Base-by-base conservation (phyloP, 352 stramenopile genomes). In the Globisporangium heterothallicum region DNA sequence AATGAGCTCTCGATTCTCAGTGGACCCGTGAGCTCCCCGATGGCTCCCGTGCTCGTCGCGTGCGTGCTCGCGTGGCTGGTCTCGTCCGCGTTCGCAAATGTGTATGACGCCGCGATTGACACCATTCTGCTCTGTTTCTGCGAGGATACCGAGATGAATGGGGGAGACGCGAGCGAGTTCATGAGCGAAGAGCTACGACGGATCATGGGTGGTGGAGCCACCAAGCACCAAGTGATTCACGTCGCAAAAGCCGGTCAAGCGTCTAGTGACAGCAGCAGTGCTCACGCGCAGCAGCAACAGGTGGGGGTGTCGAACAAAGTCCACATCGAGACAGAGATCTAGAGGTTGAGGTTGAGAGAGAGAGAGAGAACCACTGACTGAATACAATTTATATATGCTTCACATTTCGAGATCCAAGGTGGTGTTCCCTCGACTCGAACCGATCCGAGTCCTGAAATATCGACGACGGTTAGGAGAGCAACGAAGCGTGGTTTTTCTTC, bases 121-220 rank as follows among this genome's bases (percentile, higher is more conserved):
- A 98, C 92, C 8, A 97, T 98, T 16, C 69, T 99, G 40, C 77
- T 98, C 42, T 98, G 94, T 65, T 98, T 99, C 52, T 96, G 97
- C 44, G 94, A 97, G 12, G 96, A 99, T 63, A 79, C 70, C 5
- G 66, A 74, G 21, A 48, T 83, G 12, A 85, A 92, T 44, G 68
- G 71, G 5, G 74, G 84, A 10, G 61, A 32, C 7, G 62, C 71
- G 5, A 89, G 81, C 18, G 75, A 78, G 36, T 93, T 83, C 56
- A 95, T 95, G 82, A 92, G 75, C 59, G 62, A 79, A 7, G 78
- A 91, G 29, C 72, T 93, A 4, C 68, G 62, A 2, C 53, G 57
- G 9, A 85, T 86, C 49, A 86, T 89, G 75, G 74, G 75, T 24
- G 67, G 60, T 25, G 49, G 47, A 56, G 32, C 49, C 9, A 14